phyloP scores from a whole-genome alignment of 2,329 filamentous ascomycete species.

The Aspergillus candidus region DNA sequence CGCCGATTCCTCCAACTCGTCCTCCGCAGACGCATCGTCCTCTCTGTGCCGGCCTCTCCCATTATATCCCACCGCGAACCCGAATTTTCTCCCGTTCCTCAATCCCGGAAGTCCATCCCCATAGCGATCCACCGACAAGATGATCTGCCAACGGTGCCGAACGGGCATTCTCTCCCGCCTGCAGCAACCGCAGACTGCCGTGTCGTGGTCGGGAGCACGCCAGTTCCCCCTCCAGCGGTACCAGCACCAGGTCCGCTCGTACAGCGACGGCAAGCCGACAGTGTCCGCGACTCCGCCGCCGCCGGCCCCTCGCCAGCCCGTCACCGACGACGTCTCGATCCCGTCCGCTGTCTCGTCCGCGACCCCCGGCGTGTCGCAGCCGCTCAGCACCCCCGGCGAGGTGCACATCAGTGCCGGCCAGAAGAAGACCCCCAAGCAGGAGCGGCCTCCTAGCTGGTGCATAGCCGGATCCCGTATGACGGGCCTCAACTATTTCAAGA shows the following conservation, averaged over 20 bases:
- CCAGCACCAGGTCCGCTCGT: constrained; percentile 27
- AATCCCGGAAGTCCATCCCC: not conserved
- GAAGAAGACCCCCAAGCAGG: constrained; percentile 22
- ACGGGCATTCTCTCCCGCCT: constrained; percentile 35
- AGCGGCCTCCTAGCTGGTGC: constrained; percentile 34
- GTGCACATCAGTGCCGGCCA: constrained; percentile 24
- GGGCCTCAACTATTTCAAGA: constrained; percentile 44
- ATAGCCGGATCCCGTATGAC: constrained; percentile 35
- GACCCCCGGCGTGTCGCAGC: constrained; percentile 36
- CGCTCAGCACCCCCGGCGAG: constrained; percentile 33
- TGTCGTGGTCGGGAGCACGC: constrained; percentile 22
- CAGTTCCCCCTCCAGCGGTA: constrained; percentile 25
- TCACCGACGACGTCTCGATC: constrained; percentile 25
- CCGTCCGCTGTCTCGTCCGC: constrained; percentile 36
- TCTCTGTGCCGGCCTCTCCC: too few species aligned
- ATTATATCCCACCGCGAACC: constrained; percentile 3
- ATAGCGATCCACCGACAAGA: constrained; percentile 8
- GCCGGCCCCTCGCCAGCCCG: constrained; percentile 27
- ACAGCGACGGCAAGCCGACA: constrained; percentile 28
- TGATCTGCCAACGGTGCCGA: constrained; percentile 40
- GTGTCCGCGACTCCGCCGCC: constrained; percentile 26
- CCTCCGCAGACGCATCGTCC: too few species aligned
- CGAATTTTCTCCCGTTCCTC: constrained; percentile 6
- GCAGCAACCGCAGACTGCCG: constrained; percentile 23
- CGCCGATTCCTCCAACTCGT: constrained; percentile 27